Conservation (phyloP, 306 rosid genomes). For the Pyrus betulifolia region DNA sequence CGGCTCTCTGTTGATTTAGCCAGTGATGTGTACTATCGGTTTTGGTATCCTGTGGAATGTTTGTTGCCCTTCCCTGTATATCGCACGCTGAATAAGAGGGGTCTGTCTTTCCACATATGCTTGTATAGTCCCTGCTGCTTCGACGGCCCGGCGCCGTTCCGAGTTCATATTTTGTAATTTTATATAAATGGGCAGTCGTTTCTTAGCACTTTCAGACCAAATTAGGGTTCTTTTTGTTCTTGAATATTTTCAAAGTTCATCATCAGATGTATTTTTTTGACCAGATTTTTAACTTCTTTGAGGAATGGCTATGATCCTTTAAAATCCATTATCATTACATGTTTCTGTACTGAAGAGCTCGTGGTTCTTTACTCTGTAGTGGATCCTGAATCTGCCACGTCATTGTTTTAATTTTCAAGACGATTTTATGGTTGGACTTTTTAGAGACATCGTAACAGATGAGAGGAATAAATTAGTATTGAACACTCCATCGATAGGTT, state of each 20-base stretch:
- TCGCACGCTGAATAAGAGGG: neutral
- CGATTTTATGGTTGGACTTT: too few species aligned
- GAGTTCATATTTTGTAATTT: constrained; percentile 13
- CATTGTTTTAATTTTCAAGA: neutral
- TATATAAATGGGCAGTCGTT: neutral
- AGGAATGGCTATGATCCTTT: neutral
- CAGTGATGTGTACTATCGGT: neutral
- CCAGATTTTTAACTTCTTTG: neutral
- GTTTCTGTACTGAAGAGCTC: neutral
- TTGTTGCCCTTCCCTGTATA: neutral
- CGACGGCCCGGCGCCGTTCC: neutral
- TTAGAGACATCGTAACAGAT: too few species aligned
- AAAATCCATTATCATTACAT: neutral
- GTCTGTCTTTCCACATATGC: neutral
- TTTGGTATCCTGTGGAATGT: neutral
- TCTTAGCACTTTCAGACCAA: neutral
- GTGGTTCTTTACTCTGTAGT: too few species aligned
- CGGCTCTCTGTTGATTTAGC: neutral
- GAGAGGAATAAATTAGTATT: too few species aligned
- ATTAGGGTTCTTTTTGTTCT: neutral
- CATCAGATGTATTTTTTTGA: neutral
- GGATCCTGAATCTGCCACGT: neutral
- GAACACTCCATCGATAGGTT: too few species aligned
- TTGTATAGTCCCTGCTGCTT: neutral
- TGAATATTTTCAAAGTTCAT: neutral